Evolutionary conservation across 1,284 basidiomycete species (phyloP), one percentile per base, ranked within the genome.

Genomic region (Trichosporon sp.): DNA sequence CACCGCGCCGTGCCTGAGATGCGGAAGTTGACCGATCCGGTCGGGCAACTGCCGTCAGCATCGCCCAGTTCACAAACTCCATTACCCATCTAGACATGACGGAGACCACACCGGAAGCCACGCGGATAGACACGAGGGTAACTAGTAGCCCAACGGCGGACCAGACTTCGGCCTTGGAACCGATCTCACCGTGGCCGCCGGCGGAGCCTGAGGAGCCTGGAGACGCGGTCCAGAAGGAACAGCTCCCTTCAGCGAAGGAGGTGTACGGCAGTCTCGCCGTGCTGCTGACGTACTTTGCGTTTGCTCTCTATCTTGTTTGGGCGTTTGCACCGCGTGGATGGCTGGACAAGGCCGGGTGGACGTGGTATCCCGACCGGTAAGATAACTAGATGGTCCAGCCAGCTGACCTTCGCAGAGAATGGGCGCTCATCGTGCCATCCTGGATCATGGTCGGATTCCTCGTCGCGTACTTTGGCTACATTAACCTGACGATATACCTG

Each of bases 201-300:
- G 83, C 73, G 86, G 86, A 75, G 88, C 87, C 77, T 0, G 51
- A 29, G 15, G 89, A 89, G 12, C 86, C 90, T 7, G 65, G 25
- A 56, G 64, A 66, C 29, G 18, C 42, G 31, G 31, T 32, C 56
- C 27, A 21, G 29, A 60, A 60, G 29, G 65, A 66, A 23, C 51
- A 68, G 13, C 66, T 80, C 5, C 80, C 80, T 0, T 75, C 73
- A 2, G 68, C 79, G 0, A 80, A 77, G 64, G 93, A 95, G 81
- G 91, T 93, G 76, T 95, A 95, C 76, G 93, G 92, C 21, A 93
- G 92, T 78, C 91, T 92, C 11, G 91, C 90, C 12, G 91, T 89
- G 87, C 88, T 91, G 9, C 88, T 89, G 0, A 93, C 92, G 0
- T 90, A 88, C 70, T 83, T 93, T 35, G 81, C 88, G 4, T 93